Evolutionary conservation across 768 basidiomycete genomes (phyloP).

Genomic region (Lentinula edodes): DNA sequence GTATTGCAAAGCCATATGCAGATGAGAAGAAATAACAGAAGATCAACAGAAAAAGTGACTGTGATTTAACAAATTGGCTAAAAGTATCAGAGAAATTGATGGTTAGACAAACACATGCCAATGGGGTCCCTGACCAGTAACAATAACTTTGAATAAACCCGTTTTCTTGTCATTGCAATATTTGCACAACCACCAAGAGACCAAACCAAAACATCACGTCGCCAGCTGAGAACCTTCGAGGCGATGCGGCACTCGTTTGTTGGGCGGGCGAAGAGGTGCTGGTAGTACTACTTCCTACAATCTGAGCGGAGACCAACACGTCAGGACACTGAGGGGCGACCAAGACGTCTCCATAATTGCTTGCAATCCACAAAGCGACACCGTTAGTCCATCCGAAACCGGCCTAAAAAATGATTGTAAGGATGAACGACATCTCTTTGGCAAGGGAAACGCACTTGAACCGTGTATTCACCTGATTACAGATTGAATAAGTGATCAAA

Average conservation of each 20-base stretch:
- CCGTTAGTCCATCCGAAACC: conserved; percentile 93
- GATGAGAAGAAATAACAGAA: background rate
- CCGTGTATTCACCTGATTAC: conserved; percentile 62
- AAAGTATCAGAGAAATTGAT: background rate
- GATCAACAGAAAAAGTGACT: background rate
- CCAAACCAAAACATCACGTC: background rate
- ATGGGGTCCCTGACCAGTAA: too few species aligned
- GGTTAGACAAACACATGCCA: too few species aligned
- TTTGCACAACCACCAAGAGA: background rate
- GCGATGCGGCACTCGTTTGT: background rate
- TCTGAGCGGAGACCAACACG: conserved; percentile 15
- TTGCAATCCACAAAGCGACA: conserved; percentile 69
- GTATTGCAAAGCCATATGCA: background rate
- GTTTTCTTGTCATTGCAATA: background rate
- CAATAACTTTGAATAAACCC: too few species aligned
- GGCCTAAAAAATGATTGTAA: conserved; percentile 29
- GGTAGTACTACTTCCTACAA: background rate
- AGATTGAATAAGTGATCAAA: background rate
- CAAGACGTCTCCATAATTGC: conserved; percentile 56
- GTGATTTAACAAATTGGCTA: background rate
- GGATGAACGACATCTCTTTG: background rate
- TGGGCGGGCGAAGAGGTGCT: background rate
- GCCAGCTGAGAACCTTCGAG: background rate
- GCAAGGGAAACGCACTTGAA: conserved; percentile 45
- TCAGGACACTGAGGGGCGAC: conserved; percentile 60